Base-by-base conservation (phyloP, 257 asterid genomes). In the Solanum habrochaites region DNA sequence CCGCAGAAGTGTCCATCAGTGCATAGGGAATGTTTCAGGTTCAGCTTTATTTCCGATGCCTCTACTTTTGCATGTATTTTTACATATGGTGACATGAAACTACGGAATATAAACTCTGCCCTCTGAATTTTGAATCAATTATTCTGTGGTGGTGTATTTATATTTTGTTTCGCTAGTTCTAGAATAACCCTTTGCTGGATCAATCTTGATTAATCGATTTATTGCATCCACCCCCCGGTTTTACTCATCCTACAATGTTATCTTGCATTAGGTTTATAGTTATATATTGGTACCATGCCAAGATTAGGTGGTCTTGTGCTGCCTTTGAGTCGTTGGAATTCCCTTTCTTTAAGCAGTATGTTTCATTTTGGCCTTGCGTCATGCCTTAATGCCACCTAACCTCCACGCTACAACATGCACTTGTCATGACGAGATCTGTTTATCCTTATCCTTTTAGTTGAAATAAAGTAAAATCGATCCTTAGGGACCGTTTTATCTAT, bases 21-120 rank as follows among this genome's bases (percentile, higher is more conserved):
- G 97, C 93, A 90, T 94, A 94, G 98, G 99, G 95, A 49, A 56
- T 71, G n/a, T n/a, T n/a, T n/a, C n/a, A n/a, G 70, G 74, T 56
- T 62, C 86, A 47, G 60, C 32, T 80, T 29, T 80, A 31, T 47
- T 29, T 47, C n/a, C 2, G 25, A 45, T 47, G 27, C 37, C 42
- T 80, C 66, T 27, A 9, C 85, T n/a, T 80, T 47, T 3, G 3
- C 85, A 16, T 80, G 27, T 47, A 27, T 45, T 78, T 43, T 25
- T 78, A 78, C 56, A 35, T 27, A 45, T 5, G n/a, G 3, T 45
- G 42, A 78, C 84, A 27, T 27, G 84, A 80, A 49, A 47, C 27
- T 27, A 47, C 66, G 67, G 42, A 78, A 47, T 16, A 18, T 29
- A 31, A 43, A 66, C 60, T 43, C 83, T 77, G 58, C n/a, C 66